Evolutionary conservation across 208 protist species (phyloP).

Genomic region (Balamuthia mandrillaris): DNA sequence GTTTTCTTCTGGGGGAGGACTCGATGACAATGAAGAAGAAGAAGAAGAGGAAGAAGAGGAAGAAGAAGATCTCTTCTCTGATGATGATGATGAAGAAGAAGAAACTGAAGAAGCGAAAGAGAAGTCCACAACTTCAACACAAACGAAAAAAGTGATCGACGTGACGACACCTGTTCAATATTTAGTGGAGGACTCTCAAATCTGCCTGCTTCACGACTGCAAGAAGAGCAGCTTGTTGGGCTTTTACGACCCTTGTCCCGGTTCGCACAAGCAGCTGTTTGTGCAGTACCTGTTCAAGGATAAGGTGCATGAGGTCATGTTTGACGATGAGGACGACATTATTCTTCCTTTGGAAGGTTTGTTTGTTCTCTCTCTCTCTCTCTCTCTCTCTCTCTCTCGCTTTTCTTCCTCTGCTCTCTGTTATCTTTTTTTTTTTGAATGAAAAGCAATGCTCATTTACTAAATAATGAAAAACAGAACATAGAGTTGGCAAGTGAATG

Average conservation of each 20-base stretch:
- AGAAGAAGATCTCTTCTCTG: neutral
- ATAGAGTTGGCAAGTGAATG: no score
- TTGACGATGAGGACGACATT: slow-evolving; percentile 3
- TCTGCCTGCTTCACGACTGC: neutral
- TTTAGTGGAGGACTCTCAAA: slow-evolving; percentile 17
- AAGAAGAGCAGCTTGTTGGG: neutral
- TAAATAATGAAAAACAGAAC: no score
- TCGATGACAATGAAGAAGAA: neutral
- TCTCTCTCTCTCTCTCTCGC: neutral
- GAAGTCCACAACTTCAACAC: no score
- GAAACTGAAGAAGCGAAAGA: slow-evolving; percentile 4
- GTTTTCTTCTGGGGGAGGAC: no score
- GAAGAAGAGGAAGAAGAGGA: neutral
- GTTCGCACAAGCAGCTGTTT: slow-evolving; percentile 19
- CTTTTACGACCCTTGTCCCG: slow-evolving; percentile 28
- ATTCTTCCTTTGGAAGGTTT: slow-evolving; percentile 21
- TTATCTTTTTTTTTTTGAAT: no score
- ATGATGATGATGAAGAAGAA: neutral
- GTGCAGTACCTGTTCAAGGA: slow-evolving; percentile 19
- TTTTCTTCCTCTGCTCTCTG: no score
- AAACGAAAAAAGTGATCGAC: slow-evolving; percentile 28
- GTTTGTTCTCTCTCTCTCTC: neutral
- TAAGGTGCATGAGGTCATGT: neutral
- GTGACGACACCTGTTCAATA: slow-evolving; percentile 11
- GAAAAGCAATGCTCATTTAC: no score